Percentiles rank a stretch among this genome's conserved stretches.
Conservation (phyloP, 2,329 filamentous ascomycete genomes). For the Microcera coccophila region DNA sequence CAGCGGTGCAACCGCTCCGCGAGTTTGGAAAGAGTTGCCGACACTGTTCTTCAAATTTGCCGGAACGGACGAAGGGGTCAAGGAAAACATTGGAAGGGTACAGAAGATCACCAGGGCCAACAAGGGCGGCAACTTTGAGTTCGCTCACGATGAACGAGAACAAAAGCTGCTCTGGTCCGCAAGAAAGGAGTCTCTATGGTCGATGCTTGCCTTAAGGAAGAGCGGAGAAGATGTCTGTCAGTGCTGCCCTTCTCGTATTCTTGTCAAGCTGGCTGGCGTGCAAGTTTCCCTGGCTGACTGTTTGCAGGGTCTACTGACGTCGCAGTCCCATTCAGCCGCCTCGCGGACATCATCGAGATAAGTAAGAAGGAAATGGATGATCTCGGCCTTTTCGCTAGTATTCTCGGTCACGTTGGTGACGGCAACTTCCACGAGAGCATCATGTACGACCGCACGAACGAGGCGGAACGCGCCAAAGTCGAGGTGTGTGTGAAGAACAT, state of each 20-base stretch:
- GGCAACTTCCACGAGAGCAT: slow-evolving; percentile 95
- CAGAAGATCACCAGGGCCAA: slow-evolving; percentile 63
- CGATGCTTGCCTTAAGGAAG: slow-evolving; percentile 67
- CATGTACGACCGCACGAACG: slow-evolving; percentile 72
- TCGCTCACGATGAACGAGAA: slow-evolving; percentile 67
- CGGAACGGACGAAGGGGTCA: slow-evolving; percentile 72
- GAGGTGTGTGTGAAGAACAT: slow-evolving; percentile 83
- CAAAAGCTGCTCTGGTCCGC: slow-evolving; percentile 76
- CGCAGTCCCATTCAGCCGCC: slow-evolving; percentile 71
- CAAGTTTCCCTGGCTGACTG: neutral
- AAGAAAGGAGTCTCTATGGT: slow-evolving; percentile 80
- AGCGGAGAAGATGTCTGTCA: slow-evolving; percentile 65
- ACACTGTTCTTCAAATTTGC: slow-evolving; percentile 86
- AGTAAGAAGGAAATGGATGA: slow-evolving; percentile 88
- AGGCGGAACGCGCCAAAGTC: slow-evolving; percentile 68
- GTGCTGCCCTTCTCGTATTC: slow-evolving; percentile 35
- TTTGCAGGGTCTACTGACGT: slow-evolving; percentile 71
- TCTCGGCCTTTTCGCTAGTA: slow-evolving; percentile 79
- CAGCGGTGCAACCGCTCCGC: slow-evolving; percentile 63
- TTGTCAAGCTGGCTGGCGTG: neutral
- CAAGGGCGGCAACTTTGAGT: slow-evolving; percentile 66
- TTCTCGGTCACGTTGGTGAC: slow-evolving; percentile 86
- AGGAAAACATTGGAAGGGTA: slow-evolving; percentile 70
- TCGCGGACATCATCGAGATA: slow-evolving; percentile 73
- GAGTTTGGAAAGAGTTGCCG: slow-evolving; percentile 69